Evolutionary conservation across 768 basidiomycete species (phyloP).

Genomic region (Amanita phalloides): DNA sequence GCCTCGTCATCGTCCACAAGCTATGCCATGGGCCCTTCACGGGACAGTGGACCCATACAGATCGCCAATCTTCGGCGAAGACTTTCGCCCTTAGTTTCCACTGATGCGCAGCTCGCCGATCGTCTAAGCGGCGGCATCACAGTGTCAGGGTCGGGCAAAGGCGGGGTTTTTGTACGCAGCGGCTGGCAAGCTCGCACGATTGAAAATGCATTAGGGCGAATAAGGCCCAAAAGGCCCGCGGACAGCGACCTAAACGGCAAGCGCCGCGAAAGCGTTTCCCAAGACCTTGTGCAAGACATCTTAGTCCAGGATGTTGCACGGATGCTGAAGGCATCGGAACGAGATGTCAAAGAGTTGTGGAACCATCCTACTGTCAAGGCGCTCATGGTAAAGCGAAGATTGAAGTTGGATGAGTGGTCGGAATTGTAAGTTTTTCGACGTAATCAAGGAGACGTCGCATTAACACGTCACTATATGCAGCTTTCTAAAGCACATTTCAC

Average conservation of each 20-base stretch:
- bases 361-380: slow-evolving; percentile 58
- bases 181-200: slow-evolving; percentile 73
- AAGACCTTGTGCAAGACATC: slow-evolving; percentile 33
- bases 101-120: slow-evolving; percentile 56
- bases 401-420: slow-evolving; percentile 80
- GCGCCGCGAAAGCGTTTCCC: slow-evolving; percentile 18
- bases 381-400: slow-evolving; percentile 53
- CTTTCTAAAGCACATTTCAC: slow-evolving; percentile 64
- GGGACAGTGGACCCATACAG: slow-evolving; percentile 22
- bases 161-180: slow-evolving; percentile 64
- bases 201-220: slow-evolving; percentile 37
- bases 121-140: slow-evolving; percentile 65
- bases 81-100: slow-evolving; percentile 47
- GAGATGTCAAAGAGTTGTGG: slow-evolving; percentile 69
- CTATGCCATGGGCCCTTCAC: slow-evolving; percentile 14
- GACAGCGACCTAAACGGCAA: slow-evolving; percentile 21
- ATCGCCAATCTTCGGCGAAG: slow-evolving; percentile 49
- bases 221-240: slow-evolving; percentile 21
- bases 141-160: slow-evolving; percentile 67
- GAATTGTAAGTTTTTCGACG: slow-evolving; percentile 56
- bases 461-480: slow-evolving; percentile 25
- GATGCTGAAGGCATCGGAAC: slow-evolving; percentile 45
- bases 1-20: slow-evolving; percentile 19
- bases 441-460: slow-evolving; percentile 1
- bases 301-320: slow-evolving; percentile 51